Evolutionary conservation across 305 asterid genomes (phyloP).

Genomic region (Fraxinus sp.): DNA sequence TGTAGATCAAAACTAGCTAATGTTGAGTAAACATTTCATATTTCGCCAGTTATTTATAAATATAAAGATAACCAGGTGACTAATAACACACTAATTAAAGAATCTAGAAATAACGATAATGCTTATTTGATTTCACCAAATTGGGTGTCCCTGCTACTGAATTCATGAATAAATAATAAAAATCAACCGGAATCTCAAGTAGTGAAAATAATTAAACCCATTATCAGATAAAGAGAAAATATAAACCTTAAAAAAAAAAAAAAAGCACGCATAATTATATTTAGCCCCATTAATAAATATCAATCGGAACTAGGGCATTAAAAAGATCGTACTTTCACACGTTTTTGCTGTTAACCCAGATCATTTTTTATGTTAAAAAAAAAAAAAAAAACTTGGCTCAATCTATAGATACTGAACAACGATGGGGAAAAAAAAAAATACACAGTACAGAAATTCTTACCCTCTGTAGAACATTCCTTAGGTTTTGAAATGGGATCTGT

Average conservation of each 20-base stretch:
- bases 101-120: neutral
- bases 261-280: neutral
- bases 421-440: neutral
- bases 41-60: neutral
- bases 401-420: neutral
- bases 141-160: neutral
- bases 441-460: conserved; percentile 16
- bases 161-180: neutral
- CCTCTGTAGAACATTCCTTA: conserved; percentile 31
- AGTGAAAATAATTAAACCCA: neutral
- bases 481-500: neutral
- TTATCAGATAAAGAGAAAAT: neutral
- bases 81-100: neutral
- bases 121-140: neutral
- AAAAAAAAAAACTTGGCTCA: neutral
- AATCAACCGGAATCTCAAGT: neutral
- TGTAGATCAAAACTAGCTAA: neutral
- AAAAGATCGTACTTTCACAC: neutral
- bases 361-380: neutral
- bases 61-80: neutral
- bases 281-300: neutral
- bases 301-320: neutral
- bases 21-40: neutral
- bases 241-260: neutral
- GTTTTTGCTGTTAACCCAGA: neutral